Base-by-base conservation (phyloP, 1,284 basidiomycete species). In the Takashimella tepidaria region DNA sequence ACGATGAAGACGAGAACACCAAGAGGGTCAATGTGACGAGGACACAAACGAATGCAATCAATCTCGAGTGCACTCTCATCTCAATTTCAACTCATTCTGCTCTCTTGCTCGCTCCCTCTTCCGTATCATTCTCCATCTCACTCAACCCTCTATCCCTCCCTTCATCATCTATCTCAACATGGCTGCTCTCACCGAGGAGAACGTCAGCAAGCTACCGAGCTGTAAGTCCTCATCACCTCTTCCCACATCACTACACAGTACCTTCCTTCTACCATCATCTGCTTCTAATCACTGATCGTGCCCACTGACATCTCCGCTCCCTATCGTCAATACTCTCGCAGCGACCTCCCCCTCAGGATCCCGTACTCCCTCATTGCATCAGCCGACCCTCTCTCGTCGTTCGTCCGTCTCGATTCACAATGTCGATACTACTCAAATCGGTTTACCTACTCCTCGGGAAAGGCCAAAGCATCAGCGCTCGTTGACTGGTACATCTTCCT, bases 361-460 rank as follows among this genome's bases (percentile, higher is more conserved):
- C 4, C 60, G 70, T 22, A 66, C 69, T 2, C 69, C 70, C 1
- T 68, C 67, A 13, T 56, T 70, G 8, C 70, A 73, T 54, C 68
- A 74, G 50, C 67, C 68, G 11, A 53, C 61, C 19, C 60, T 73
- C n/a, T 74, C 72, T 6, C 60, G 72, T 41, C 61, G 70, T 27
- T 71, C 69, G 3, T 72, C 70, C 44, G 41, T 72, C 51, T 72
- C 70, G 2, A 64, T 64, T 23, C 58, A 68, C 53, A 63, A 61
- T 25, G 60, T 73, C 50, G 70, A 74, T 44, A 57, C 59, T 3
- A 51, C 53, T 25, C 64, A 71, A 58, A 74, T 74, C 47, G 72
- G 72, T 55, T 50, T 65, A 3, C 70, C 72, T 2, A 73, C 70
- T 5, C 70, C 70, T 4, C 63, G 64, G 49, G 70, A 71, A 47